Percentiles rank a stretch among this genome's conserved stretches.
Evolutionary conservation across 306 rosid species (phyloP).

Genomic region (Mimosa pudica): DNA sequence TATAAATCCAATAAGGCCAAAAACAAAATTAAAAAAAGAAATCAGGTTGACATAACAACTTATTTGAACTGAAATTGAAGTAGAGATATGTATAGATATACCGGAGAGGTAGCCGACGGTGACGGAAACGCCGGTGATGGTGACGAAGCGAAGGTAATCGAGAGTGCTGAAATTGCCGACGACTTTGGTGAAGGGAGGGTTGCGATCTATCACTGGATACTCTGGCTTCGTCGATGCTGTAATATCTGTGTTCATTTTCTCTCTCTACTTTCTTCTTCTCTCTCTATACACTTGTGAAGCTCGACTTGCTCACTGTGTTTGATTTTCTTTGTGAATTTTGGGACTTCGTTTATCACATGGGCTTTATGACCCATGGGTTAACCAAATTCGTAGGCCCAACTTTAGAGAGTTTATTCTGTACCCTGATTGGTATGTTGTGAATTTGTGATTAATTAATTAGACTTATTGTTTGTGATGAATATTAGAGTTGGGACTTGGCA

Average conservation of each 20-base stretch:
- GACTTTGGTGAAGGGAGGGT: constrained; percentile 90
- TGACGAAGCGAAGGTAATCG: constrained; percentile 82
- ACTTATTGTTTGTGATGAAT: too few species aligned
- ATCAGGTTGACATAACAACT: background rate
- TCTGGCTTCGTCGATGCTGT: constrained; percentile 89
- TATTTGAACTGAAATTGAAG: too few species aligned
- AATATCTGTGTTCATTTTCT: constrained; percentile 85
- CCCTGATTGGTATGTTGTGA: too few species aligned
- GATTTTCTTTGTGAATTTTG: background rate
- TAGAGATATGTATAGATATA: background rate
- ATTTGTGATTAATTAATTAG: too few species aligned
- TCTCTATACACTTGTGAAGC: background rate
- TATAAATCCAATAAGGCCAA: background rate
- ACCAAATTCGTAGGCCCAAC: background rate
- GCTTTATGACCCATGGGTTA: background rate
- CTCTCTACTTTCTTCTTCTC: background rate
- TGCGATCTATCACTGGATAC: constrained; percentile 86
- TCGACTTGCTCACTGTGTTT: background rate
- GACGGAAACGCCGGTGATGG: constrained; percentile 92
- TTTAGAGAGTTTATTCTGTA: background rate
- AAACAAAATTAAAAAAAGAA: background rate
- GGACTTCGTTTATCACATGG: background rate
- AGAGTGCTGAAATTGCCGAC: constrained; percentile 83
- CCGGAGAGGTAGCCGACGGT: constrained; percentile 97
- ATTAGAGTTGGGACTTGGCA: too few species aligned